Evolutionary conservation across 2,329 filamentous ascomycete species (phyloP).

Genomic region (Aspergillus fijiensis): DNA sequence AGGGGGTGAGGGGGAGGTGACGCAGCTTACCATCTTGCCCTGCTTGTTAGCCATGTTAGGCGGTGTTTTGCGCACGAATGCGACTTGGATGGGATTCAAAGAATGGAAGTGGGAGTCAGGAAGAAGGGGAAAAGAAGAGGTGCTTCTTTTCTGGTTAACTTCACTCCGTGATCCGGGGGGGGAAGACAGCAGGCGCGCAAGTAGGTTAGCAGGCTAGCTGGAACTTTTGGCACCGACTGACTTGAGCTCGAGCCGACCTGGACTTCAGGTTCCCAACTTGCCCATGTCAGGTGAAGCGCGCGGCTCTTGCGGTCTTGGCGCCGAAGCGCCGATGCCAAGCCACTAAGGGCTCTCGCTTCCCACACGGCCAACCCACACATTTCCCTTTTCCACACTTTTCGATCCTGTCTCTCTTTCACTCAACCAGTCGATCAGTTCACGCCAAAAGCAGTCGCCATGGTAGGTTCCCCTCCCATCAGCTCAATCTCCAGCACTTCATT

Average conservation of each 20-base stretch:
- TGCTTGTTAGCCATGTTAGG: constrained; percentile 73
- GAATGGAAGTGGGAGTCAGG: constrained; percentile 20
- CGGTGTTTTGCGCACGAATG: constrained; percentile 44
- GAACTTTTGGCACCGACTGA: background rate
- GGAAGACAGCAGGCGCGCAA: constrained; percentile 10
- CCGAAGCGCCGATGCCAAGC: constrained; percentile 31
- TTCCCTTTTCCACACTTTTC: constrained; percentile 36
- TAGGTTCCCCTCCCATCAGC: constrained; percentile 33
- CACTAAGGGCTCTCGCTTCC: constrained; percentile 41
- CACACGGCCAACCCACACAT: constrained; percentile 36
- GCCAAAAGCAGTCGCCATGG: constrained; percentile 50
- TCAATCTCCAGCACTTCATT: constrained; percentile 2
- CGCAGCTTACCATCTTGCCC: constrained; percentile 91
- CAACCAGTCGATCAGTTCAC: constrained; percentile 41
- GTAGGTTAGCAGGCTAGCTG: background rate
- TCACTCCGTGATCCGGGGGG: constrained; percentile 12
- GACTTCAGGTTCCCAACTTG: constrained; percentile 4
- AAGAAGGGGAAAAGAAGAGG: constrained; percentile 22
- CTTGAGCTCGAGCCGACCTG: constrained; percentile 7
- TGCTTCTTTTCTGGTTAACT: constrained; percentile 13
- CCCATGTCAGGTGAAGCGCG: constrained; percentile 11
- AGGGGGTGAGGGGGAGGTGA: constrained; percentile 9
- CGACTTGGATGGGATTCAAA: constrained; percentile 40
- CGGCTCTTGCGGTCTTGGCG: constrained; percentile 26
- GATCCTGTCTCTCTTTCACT: constrained; percentile 31